Percentiles rank a stretch among this genome's conserved stretches.
Conservation (phyloP, 768 basidiomycete species). For the Rubroboletus pulcherrimus region DNA sequence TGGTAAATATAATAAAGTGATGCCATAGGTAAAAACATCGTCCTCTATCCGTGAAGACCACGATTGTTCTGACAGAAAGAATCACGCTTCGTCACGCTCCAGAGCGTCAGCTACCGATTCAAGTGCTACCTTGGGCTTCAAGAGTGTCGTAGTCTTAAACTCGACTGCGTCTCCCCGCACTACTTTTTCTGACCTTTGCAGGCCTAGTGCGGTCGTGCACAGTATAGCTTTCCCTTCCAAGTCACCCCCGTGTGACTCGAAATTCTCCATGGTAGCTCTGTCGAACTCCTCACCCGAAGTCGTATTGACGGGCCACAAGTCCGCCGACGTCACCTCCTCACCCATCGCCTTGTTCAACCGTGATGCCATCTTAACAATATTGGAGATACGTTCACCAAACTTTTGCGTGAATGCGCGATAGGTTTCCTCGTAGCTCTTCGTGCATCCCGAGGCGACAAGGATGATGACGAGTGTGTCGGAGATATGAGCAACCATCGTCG, state of each 20-base stretch:
- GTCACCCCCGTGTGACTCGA: constrained; percentile 24
- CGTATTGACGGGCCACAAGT: constrained; percentile 49
- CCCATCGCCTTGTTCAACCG: constrained; percentile 47
- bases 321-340: constrained; percentile 54
- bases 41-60: constrained; percentile 2
- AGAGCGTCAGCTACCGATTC: constrained; percentile 30
- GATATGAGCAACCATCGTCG: constrained; percentile 42
- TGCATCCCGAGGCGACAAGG: constrained; percentile 39
- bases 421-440: constrained; percentile 29
- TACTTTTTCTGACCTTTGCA: constrained; percentile 38
- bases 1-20: constrained; percentile 29
- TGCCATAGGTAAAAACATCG: constrained; percentile 7
- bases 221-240: constrained; percentile 33
- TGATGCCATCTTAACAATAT: constrained; percentile 31
- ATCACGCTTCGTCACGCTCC: constrained; percentile 26
- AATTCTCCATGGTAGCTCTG: constrained; percentile 43
- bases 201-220: constrained; percentile 57
- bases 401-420: constrained; percentile 31
- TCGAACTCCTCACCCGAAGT: constrained; percentile 42
- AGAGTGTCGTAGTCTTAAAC: constrained; percentile 46
- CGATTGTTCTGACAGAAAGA: background rate
- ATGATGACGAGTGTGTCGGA: constrained; percentile 42
- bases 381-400: constrained; percentile 34
- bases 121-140: constrained; percentile 56
- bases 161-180: constrained; percentile 38